phyloP scores from a whole-genome alignment of 768 basidiomycete genomes.

The Suillus tomentosus region DNA sequence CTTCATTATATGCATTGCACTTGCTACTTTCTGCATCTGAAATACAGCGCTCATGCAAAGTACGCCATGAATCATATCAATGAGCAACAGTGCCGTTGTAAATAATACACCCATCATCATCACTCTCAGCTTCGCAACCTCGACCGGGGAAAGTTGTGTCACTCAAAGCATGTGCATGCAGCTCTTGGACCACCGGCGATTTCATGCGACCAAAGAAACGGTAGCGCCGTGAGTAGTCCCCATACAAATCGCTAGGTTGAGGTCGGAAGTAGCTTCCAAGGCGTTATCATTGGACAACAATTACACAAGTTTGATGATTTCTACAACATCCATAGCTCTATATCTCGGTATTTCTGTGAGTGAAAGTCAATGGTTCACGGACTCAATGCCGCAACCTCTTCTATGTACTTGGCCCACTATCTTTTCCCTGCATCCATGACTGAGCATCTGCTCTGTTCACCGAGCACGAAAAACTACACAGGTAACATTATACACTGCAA shows the following conservation, averaged over 20 bases:
- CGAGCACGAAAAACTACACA: slow-evolving; percentile 51
- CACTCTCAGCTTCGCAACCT: background rate
- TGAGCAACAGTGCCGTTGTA: too few relatives aligned
- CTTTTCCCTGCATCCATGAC: slow-evolving; percentile 47
- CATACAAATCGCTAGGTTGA: background rate
- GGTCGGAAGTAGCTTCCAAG: background rate
- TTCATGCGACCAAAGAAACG: background rate
- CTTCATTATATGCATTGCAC: too few relatives aligned
- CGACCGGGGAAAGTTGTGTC: background rate
- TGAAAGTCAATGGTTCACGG: slow-evolving; percentile 16
- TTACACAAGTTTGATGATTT: background rate
- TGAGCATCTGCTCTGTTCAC: slow-evolving; percentile 43
- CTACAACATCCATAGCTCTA: background rate
- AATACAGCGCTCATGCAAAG: too few relatives aligned
- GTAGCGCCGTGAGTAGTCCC: background rate
- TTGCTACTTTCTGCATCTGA: too few relatives aligned
- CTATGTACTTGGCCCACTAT: slow-evolving; percentile 48
- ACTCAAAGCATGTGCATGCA: background rate
- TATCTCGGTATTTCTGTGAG: background rate
- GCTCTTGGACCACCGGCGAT: background rate
- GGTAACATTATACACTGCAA: slow-evolving; percentile 10
- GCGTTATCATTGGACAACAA: background rate
- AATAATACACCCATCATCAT: too few relatives aligned
- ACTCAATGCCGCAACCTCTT: slow-evolving; percentile 29
- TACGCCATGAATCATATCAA: too few relatives aligned